Conservation (phyloP, 2,329 filamentous ascomycete species). For the Fusarium cyanostomum region DNA sequence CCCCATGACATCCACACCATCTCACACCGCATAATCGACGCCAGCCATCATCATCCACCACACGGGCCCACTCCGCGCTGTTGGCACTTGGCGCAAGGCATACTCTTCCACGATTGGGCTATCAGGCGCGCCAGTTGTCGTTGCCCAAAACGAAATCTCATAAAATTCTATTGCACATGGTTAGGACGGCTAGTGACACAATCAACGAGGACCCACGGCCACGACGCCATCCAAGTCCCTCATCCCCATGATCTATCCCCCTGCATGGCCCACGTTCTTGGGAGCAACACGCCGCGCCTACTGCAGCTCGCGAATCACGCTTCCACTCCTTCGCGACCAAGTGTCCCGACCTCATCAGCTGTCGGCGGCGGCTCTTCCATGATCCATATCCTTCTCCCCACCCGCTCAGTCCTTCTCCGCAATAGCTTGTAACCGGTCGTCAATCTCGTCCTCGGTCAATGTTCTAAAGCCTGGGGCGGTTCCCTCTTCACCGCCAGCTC, state of each 20-base stretch:
- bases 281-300: constrained; percentile 28
- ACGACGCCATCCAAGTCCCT: constrained; percentile 27
- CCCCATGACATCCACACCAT: constrained; percentile 17
- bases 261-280: constrained; percentile 38
- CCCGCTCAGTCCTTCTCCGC: constrained; percentile 90
- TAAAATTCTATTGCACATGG: constrained; percentile 44
- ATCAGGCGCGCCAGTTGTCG: constrained; percentile 39
- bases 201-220: constrained; percentile 32
- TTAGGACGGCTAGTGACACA: constrained; percentile 40
- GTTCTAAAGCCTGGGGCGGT: constrained; percentile 83
- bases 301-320: constrained; percentile 34
- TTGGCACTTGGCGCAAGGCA: constrained; percentile 40
- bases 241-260: constrained; percentile 33
- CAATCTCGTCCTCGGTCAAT: constrained; percentile 96
- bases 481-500: constrained; percentile 82
- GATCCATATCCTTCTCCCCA: constrained; percentile 30
- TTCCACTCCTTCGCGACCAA: constrained; percentile 16
- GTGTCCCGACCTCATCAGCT: constrained; percentile 18
- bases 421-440: constrained; percentile 96
- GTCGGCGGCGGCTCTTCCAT: constrained; percentile 22
- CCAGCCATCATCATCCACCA: constrained; percentile 29
- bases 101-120: constrained; percentile 41
- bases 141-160: constrained; percentile 32
- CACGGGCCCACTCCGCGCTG: constrained; percentile 29
- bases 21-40: constrained; percentile 25